These are phyloP conservation scores for Veloboletus limbatus DNA, from an alignment of 1,284 basidiomycete genomes.

Conservation along the genomic window DNA sequence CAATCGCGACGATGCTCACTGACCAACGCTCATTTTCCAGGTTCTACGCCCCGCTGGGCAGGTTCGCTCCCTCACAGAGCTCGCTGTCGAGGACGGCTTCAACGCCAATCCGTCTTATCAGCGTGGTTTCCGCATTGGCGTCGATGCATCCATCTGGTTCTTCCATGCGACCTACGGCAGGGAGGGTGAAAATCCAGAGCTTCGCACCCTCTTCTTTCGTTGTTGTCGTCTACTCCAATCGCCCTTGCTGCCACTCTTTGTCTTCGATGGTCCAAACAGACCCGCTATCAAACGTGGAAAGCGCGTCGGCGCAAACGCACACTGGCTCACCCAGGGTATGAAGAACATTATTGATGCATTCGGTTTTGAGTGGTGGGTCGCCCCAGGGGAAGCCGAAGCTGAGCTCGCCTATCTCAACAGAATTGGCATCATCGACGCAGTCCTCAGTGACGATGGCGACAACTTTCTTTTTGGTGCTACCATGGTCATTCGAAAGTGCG, in stretches of 20 bases:
- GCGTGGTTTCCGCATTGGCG: slow-evolving; percentile 69
- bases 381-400: slow-evolving; percentile 95
- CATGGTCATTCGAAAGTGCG: slow-evolving; percentile 76
- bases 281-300: slow-evolving; percentile 83
- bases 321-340: slow-evolving; percentile 67
- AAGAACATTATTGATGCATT: slow-evolving; percentile 84
- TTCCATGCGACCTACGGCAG: slow-evolving; percentile 71
- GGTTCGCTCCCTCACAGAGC: slow-evolving; percentile 62
- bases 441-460: slow-evolving; percentile 93
- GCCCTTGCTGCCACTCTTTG: slow-evolving; percentile 86
- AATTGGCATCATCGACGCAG: slow-evolving; percentile 81
- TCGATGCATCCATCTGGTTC: slow-evolving; percentile 83
- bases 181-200: slow-evolving; percentile 77
- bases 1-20: not conserved
- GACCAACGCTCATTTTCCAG: slow-evolving; percentile 34
- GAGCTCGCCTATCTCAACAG: slow-evolving; percentile 87
- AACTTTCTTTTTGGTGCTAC: slow-evolving; percentile 87
- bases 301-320: slow-evolving; percentile 57
- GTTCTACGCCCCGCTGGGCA: slow-evolving; percentile 61
- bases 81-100: slow-evolving; percentile 70
- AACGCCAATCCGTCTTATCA: slow-evolving; percentile 53
- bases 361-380: slow-evolving; percentile 85
- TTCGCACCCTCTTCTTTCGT: slow-evolving; percentile 73
- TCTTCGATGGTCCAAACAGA: slow-evolving; percentile 89
- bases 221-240: slow-evolving; percentile 71